Evolutionary conservation across 257 asterid genomes (phyloP).

Genomic region (Solanum clarkiae): DNA sequence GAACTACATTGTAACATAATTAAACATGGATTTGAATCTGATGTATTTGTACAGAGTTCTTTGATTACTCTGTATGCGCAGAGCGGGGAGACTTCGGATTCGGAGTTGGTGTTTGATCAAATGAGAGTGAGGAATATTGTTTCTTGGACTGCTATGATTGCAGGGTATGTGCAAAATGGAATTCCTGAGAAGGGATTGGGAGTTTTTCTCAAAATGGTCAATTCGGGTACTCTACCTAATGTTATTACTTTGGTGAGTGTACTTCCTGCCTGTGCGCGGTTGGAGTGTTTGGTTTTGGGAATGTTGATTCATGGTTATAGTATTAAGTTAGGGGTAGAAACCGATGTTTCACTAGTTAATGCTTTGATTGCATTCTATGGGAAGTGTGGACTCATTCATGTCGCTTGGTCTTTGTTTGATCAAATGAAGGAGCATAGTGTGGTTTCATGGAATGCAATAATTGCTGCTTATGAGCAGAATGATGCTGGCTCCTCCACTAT

Average conservation of each 20-base stretch:
- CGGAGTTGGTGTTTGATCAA: conserved; percentile 5
- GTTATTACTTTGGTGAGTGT: neutral
- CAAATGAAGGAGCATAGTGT: neutral
- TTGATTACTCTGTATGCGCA: conserved; percentile 6
- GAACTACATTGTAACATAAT: conserved; percentile 4
- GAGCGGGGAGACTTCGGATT: neutral
- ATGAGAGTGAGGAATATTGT: conserved; percentile 5
- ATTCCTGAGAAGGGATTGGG: conserved; percentile 1
- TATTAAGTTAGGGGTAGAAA: conserved; percentile 6
- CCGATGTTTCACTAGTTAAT: conserved; percentile 3
- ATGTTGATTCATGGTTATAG: conserved; percentile 6
- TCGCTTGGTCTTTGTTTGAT: conserved; percentile 4
- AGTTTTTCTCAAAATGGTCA: neutral
- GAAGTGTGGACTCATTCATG: conserved; percentile 6
- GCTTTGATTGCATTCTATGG: conserved; percentile 9
- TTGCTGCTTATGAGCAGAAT: conserved; percentile 10
- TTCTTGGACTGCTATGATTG: conserved; percentile 13
- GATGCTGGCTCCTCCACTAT: neutral
- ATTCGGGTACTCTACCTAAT: conserved; percentile 1
- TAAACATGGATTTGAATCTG: neutral
- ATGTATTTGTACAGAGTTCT: conserved; percentile 11
- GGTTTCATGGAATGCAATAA: conserved; percentile 15
- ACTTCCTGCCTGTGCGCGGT: conserved; percentile 4
- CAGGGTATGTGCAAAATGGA: conserved; percentile 11
- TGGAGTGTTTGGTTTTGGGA: neutral